phyloP scores from a whole-genome alignment of 2,329 filamentous ascomycete species.

The Daldinia eschscholtzii region DNA sequence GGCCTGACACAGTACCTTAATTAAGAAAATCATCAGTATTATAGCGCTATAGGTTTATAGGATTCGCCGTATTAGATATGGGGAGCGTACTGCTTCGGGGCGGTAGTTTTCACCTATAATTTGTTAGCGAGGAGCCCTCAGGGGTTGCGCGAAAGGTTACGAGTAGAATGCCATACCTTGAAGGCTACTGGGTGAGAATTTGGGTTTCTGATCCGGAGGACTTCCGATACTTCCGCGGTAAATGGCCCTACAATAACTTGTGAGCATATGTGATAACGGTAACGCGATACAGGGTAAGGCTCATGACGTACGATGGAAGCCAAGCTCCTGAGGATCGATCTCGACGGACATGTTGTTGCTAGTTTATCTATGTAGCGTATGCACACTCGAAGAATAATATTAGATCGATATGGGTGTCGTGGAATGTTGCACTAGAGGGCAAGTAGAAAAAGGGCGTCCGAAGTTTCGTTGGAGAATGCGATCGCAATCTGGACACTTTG shows the following conservation, averaged over 20 bases:
- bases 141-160: slow-evolving; percentile 11
- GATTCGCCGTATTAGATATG: slow-evolving; percentile 32
- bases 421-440: background rate
- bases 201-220: slow-evolving; percentile 73
- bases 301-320: slow-evolving; percentile 83
- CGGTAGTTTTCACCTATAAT: slow-evolving; percentile 94
- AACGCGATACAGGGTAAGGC: slow-evolving; percentile 8
- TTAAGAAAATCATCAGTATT: slow-evolving; percentile 45
- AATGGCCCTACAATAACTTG: slow-evolving; percentile 68
- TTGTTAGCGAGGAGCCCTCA: slow-evolving; percentile 48
- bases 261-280: slow-evolving; percentile 39
- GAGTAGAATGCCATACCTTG: slow-evolving; percentile 66
- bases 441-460: slow-evolving; percentile 7
- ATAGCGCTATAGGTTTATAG: slow-evolving; percentile 32
- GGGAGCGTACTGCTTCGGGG: slow-evolving; percentile 90
- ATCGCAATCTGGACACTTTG: slow-evolving; percentile 30
- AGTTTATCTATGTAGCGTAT: slow-evolving; percentile 35
- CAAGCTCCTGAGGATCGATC: slow-evolving; percentile 90
- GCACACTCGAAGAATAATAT: slow-evolving; percentile 17
- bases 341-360: slow-evolving; percentile 90
- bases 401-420: background rate
- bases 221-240: slow-evolving; percentile 74
- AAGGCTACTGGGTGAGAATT: slow-evolving; percentile 74
- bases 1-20: slow-evolving; percentile 95
- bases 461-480: slow-evolving; percentile 10